phyloP scores from a whole-genome alignment of 331 rosid species.

The Telfairia occidentalis region DNA sequence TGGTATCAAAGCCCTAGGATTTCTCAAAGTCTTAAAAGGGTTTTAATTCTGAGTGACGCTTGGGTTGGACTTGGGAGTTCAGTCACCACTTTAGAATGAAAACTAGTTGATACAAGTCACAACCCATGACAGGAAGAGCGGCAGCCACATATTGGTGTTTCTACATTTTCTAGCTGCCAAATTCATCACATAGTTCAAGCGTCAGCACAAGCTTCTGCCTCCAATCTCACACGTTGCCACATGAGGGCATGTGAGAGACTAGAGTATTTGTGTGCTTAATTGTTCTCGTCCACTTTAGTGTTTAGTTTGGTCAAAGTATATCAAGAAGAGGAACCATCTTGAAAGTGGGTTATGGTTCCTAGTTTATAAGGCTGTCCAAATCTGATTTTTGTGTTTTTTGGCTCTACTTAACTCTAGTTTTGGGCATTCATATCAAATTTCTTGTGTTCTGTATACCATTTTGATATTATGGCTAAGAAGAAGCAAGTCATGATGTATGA shows the following conservation, averaged over 20 bases:
- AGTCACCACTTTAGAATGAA: neutral
- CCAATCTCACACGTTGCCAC: neutral
- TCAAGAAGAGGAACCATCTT: neutral
- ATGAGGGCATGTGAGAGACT: neutral
- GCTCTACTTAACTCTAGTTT: neutral
- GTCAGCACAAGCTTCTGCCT: neutral
- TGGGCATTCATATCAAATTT: neutral
- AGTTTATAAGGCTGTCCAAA: neutral
- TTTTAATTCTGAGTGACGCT: neutral
- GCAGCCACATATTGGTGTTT: neutral
- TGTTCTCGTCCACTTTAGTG: neutral
- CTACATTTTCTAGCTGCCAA: neutral
- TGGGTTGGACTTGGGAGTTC: neutral
- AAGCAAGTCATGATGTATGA: neutral
- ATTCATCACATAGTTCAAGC: neutral
- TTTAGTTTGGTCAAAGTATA: neutral
- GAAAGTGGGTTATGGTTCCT: neutral
- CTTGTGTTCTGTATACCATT: neutral
- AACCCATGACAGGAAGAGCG: neutral
- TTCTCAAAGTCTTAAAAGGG: neutral
- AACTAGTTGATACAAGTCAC: neutral
- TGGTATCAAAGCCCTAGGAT: neutral
- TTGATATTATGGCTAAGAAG: neutral
- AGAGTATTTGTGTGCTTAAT: neutral
- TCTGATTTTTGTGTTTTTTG: neutral